Evolutionary conservation across 2,329 filamentous ascomycete genomes (phyloP), one percentile per base, ranked within the genome.

Genomic region (Neospermospora avenae): DNA sequence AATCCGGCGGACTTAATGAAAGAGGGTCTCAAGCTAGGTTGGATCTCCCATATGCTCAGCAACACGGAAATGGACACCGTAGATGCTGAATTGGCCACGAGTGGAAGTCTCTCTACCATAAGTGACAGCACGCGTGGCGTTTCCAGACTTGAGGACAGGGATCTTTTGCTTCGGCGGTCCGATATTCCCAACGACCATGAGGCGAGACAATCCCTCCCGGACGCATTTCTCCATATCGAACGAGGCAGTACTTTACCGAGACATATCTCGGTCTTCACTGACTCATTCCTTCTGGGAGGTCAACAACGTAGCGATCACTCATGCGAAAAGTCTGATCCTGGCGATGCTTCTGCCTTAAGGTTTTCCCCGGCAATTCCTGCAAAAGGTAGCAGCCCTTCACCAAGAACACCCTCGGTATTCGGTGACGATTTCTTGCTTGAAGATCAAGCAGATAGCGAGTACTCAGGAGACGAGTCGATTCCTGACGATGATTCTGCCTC

Each of bases 11-110:
- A 61, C 39, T 52, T 63, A 46, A 63, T 49, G 28, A 18, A 37
- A 28, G 58, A 53, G 52, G 51, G 58, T 46, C 52, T 57, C 4
- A 59, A 61, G 42, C 49, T 62, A 31, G 18, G 61, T 20, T 66
- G 63, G 63, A 48, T 66, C 14, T 48, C 59, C 18, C 48, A 51
- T 22, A 3, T 16, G 16, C 35, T 13, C 31, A 51, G 18, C 35
- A 13, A 11, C 16, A 35, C 10, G 11, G 13, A 25, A 6, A 49
- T n/a, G 7, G 28, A 49, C 10, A 35, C 25, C 20, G 7, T 4
- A 8, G 28, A 11, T 4, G 34, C 14, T 4, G 20, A 5, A 7
- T 42, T 35, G 20, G 8, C 13, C 5, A 18, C 28, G 20, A 34
- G 16, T 14, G 48, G 16, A 20, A 22, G n/a, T 22, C 31, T 7